Evolutionary conservation across 306 rosid species (phyloP), one percentile per base, ranked within the genome.

Genomic region (Quercus rubra): DNA sequence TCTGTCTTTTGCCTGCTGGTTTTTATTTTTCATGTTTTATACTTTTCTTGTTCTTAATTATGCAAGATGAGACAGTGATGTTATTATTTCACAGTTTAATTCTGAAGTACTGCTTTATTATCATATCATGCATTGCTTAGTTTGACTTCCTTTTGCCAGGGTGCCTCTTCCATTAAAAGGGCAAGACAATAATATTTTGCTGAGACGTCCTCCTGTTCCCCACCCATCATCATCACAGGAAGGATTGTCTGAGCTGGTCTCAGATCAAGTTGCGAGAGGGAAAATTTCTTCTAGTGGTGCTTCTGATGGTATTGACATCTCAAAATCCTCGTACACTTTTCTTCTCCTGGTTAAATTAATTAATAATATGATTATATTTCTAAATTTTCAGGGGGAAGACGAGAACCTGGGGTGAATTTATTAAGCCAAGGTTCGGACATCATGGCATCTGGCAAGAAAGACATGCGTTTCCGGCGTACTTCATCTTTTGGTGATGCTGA

Each of bases 171-270:
- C 74, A 71, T 23, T 57, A 55, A 88, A 82, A 82, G 83, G 66
- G 72, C 88, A 79, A 79, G 92, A 86, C 10, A 84, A 33, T 78
- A 86, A 33, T 78, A 76, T 70, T 75, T 79, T 86, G 51, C 73
- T 84, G 74, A 88, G 89, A 73, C 92, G 92, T 17, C 90, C 92
- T 74, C 82, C 90, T 11, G 82, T 84, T 41, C 25, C 92, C 1
- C 87, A 83, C 5, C 71, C 74, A 52, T 74, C 84, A 5, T 78
- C 85, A 61, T 82, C 88, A n/a, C 92, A 86, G 71, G 92, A 86
- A 71, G 88, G 87, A 55, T 82, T 84, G 76, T 62, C 92, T 41
- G 90, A 82, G 55, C 70, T 80, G 58, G 70, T 72, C 58, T 52
- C 87, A 2, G 85, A 88, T 61, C 81, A 87, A 23, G 78, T 78